phyloP scores from a whole-genome alignment of 345 rosid species.

The Rhodamnia rubescens region DNA sequence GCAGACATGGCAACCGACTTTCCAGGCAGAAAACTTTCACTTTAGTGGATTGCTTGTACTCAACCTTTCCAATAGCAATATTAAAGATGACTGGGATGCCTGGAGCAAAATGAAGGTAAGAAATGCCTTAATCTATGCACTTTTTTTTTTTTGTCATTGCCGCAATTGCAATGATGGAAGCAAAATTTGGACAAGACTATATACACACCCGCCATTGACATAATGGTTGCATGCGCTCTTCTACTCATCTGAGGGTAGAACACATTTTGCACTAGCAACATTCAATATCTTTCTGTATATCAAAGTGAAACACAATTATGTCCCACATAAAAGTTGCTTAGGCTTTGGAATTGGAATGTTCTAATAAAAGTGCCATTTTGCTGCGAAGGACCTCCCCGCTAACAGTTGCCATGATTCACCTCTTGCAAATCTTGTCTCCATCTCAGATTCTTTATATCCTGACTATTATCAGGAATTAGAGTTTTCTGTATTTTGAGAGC shows the following conservation, averaged over 20 bases:
- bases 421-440: too few species aligned
- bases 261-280: not conserved
- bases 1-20: not conserved
- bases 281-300: not conserved
- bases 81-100: not conserved
- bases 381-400: not conserved
- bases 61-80: not conserved
- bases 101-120: not conserved
- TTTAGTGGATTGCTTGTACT: not conserved
- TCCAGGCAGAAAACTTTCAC: not conserved
- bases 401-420: too few species aligned
- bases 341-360: too few species aligned
- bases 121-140: not conserved
- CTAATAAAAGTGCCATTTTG: not conserved
- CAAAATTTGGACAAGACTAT: too few species aligned
- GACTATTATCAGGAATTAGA: too few species aligned
- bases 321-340: not conserved
- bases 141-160: not conserved
- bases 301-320: not conserved
- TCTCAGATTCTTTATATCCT: too few species aligned
- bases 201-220: too few species aligned
- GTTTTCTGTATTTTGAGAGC: too few species aligned
- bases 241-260: not conserved
- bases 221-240: too few species aligned
- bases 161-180: accelerated